Evolutionary conservation across 2,329 filamentous ascomycete genomes (phyloP).

Genomic region (Cercospora brassicicola): DNA sequence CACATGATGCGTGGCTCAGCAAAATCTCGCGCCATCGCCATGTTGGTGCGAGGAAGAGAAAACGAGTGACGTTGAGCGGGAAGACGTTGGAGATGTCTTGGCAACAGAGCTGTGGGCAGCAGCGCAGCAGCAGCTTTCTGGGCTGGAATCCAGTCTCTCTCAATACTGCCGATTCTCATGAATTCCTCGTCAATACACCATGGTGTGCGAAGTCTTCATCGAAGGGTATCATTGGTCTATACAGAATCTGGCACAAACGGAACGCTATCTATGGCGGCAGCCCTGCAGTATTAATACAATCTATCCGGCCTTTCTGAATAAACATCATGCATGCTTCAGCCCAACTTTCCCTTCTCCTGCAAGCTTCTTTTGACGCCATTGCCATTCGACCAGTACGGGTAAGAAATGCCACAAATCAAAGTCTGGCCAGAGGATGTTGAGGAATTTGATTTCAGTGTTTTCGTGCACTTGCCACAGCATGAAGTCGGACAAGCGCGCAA

Average conservation of each 20-base stretch:
- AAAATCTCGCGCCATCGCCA: background rate
- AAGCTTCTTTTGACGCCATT: constrained; percentile 57
- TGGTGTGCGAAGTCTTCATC: background rate
- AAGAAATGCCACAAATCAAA: constrained; percentile 93
- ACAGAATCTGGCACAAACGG: constrained; percentile 1
- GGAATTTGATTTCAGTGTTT: constrained; percentile 86
- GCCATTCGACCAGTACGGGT: constrained; percentile 90
- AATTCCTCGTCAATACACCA: background rate
- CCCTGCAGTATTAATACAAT: background rate
- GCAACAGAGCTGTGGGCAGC: background rate
- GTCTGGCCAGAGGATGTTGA: constrained; percentile 91
- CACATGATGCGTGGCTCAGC: background rate
- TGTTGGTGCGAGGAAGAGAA: background rate
- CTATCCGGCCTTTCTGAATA: background rate
- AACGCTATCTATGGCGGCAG: constrained; percentile 6
- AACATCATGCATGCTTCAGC: constrained; percentile 16
- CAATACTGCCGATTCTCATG: background rate
- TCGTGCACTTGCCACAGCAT: constrained; percentile 99
- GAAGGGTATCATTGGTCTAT: constrained; percentile 12
- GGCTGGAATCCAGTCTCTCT: too few relatives aligned
- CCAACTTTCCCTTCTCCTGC: constrained; percentile 29
- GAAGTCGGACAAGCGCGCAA: constrained; percentile 90
- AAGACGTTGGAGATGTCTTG: background rate
- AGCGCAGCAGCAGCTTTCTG: too few relatives aligned
- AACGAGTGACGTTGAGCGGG: background rate